Base-by-base conservation (phyloP, 2,329 filamentous ascomycete genomes). In the Lasiodiplodia sp. region DNA sequence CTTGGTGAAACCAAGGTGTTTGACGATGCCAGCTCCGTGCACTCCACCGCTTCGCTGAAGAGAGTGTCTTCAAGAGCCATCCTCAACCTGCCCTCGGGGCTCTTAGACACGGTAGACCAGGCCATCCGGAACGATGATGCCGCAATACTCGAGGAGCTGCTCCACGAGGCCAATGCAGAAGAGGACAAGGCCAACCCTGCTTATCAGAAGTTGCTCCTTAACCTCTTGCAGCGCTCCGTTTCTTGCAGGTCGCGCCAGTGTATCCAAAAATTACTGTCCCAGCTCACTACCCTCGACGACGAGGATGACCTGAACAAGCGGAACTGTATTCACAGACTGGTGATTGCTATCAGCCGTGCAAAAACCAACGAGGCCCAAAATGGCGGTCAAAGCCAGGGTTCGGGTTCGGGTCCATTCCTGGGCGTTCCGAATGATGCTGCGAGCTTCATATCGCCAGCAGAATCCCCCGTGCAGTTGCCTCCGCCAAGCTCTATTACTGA, bases 261-360 rank as follows among this genome's bases (percentile, higher is more conserved):
- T 75, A 91, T 97, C 62, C 82, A 86, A n/a, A 87, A 86, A 69
- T 85, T 98, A 1, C 79, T 99, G 2, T 81, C 84, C 12, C 86
- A 89, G 52, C 85, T 96, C 64, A 86, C 89, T 55, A 89, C 87
- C 1, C 85, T 98, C 2, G 90, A 97, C 62, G 94, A 97, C 76
- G 88, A 92, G 2, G 92, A 97, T 73, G 96, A 98, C 76, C 93
- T 99, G 76, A 97, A 98, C 80, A 90, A 91, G 74, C 91, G 96
- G 14, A 99, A 97, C 77, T 96, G 93, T 77, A 88, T 99, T 60
- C 96, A 99, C 78, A 90, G 96, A 10, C 85, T 98, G 2, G 91
- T 99, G 52, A 96, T 98, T 69, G 91, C 94, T 23, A 96, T 97
- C 73, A 94, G 95, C 21, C 89, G 95, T 60, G 89, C 91, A 14